Conservation (phyloP, 2,329 filamentous ascomycete genomes). For the Cladophialophora yegresii region DNA sequence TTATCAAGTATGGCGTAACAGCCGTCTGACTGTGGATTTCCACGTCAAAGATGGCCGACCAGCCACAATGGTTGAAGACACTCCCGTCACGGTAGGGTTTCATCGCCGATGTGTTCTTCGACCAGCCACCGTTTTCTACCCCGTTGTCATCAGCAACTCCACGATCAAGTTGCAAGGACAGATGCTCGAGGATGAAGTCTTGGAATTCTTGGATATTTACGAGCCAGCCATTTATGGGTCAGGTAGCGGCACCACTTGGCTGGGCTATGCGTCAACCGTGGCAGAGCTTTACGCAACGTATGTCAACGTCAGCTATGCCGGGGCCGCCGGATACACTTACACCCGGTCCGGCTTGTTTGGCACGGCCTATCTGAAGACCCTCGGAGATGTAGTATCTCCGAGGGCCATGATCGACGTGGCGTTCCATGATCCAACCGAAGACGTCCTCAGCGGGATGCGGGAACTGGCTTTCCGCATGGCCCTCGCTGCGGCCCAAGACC, state of each 20-base stretch:
- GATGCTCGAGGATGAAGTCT: background rate
- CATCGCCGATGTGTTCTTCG: slow-evolving; percentile 1
- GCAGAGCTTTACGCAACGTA: background rate
- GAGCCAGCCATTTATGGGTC: background rate
- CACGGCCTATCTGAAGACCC: background rate
- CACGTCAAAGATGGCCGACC: background rate
- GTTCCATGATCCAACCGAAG: slow-evolving; percentile 1
- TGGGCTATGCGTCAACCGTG: background rate
- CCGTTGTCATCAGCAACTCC: slow-evolving; percentile 2
- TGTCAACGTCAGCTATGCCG: background rate
- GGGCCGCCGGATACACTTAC: slow-evolving; percentile 1
- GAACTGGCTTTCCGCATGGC: slow-evolving; percentile 5
- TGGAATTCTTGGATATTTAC: background rate
- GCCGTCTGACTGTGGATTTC: background rate
- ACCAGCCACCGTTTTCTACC: background rate
- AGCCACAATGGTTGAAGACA: background rate
- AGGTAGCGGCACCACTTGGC: background rate
- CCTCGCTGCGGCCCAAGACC: background rate
- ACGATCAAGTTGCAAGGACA: slow-evolving; percentile 3
- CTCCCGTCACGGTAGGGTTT: background rate
- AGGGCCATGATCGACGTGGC: background rate
- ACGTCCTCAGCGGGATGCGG: slow-evolving; percentile 2
- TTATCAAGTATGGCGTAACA: background rate
- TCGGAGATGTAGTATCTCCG: background rate
- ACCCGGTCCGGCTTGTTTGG: background rate